phyloP scores from a whole-genome alignment of 768 basidiomycete species.

The Tylopilus subfusipes region DNA sequence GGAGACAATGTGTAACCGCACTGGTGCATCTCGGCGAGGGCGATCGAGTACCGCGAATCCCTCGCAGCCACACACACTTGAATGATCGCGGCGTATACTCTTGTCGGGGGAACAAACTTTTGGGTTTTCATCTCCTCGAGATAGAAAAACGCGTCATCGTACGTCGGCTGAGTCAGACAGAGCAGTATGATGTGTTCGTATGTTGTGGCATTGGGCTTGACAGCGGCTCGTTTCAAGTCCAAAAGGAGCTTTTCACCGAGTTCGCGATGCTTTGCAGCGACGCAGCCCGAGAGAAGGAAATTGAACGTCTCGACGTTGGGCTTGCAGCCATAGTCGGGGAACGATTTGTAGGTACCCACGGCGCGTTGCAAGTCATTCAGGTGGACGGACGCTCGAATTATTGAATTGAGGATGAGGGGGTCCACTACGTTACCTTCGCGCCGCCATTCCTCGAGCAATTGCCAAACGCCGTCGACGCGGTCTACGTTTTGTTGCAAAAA shows the following conservation, averaged over 20 bases:
- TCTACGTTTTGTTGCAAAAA: slow-evolving; percentile 47
- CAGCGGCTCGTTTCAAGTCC: slow-evolving; percentile 57
- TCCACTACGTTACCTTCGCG: slow-evolving; percentile 52
- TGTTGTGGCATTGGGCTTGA: slow-evolving; percentile 56
- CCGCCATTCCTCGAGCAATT: slow-evolving; percentile 56
- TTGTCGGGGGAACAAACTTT: slow-evolving; percentile 48
- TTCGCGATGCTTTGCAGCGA: slow-evolving; percentile 52
- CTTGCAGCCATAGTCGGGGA: slow-evolving; percentile 48
- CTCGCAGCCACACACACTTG: slow-evolving; percentile 50
- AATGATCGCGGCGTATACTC: slow-evolving; percentile 58
- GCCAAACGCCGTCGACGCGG: slow-evolving; percentile 61
- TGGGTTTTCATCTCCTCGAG: slow-evolving; percentile 83
- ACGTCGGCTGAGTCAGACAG: slow-evolving; percentile 65
- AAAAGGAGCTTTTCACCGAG: slow-evolving; percentile 65
- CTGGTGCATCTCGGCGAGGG: slow-evolving; percentile 67
- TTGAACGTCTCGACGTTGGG: slow-evolving; percentile 70
- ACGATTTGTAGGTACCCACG: slow-evolving; percentile 69
- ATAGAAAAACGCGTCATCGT: slow-evolving; percentile 87
- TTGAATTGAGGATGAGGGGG: slow-evolving; percentile 56
- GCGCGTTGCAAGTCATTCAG: slow-evolving; percentile 72
- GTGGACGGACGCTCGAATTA: slow-evolving; percentile 60
- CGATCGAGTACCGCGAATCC: slow-evolving; percentile 63
- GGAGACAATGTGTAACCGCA: slow-evolving; percentile 46
- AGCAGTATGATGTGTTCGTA: slow-evolving; percentile 68
- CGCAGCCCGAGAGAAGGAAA: slow-evolving; percentile 61